Evolutionary conservation across 805 yeast species (phyloP).

Genomic region (Saturnispora sanitii): DNA sequence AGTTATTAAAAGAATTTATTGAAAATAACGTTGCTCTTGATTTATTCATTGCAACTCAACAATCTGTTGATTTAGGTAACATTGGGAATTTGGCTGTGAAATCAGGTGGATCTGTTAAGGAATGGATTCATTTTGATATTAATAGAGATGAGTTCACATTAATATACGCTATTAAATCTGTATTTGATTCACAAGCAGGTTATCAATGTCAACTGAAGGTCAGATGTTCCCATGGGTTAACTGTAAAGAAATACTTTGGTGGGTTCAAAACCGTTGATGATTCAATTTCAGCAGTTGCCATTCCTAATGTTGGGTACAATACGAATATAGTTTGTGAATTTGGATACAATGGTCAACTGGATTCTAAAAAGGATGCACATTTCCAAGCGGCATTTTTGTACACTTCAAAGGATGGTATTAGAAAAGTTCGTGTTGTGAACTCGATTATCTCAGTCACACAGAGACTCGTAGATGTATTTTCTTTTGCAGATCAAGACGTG

Average conservation of each 20-base stretch:
- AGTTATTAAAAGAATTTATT: constrained; percentile 47
- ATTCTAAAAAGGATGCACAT: constrained; percentile 66
- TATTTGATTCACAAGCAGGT: constrained; percentile 47
- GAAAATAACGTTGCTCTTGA: constrained; percentile 63
- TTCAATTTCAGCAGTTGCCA: constrained; percentile 20
- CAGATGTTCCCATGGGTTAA: constrained; percentile 82
- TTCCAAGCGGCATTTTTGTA: constrained; percentile 87
- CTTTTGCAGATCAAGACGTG: constrained; percentile 71
- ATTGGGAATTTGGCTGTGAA: constrained; percentile 51
- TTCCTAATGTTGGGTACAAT: constrained; percentile 30
- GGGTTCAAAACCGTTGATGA: constrained; percentile 33
- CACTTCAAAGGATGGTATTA: constrained; percentile 63
- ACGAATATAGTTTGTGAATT: constrained; percentile 64
- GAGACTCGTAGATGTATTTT: constrained; percentile 61
- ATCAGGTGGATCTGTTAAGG: constrained; percentile 62
- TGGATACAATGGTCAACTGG: constrained; percentile 65
- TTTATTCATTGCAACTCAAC: constrained; percentile 55
- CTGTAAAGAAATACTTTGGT: constrained; percentile 68
- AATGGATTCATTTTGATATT: constrained; percentile 57
- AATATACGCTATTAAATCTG: constrained; percentile 47
- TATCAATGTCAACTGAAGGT: constrained; percentile 76
- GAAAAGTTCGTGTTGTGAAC: constrained; percentile 84
- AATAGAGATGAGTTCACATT: constrained; percentile 60
- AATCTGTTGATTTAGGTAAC: constrained; percentile 61
- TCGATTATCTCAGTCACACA: constrained; percentile 73